These are phyloP conservation scores for Clavispora phyllophila DNA, from an alignment of 805 yeast species.

Conservation along the genomic window DNA sequence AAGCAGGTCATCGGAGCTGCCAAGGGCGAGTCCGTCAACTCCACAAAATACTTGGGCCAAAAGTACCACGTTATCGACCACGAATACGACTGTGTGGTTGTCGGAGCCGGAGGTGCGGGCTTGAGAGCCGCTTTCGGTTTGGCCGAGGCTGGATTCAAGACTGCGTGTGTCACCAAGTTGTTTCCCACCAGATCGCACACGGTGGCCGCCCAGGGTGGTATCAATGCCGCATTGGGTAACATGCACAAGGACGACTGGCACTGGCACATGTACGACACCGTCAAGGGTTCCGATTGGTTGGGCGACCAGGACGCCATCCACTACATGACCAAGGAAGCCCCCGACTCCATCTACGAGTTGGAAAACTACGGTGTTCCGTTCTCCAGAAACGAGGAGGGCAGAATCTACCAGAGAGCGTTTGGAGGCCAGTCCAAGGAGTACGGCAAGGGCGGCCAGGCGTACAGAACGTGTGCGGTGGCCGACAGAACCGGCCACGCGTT, in stretches of 20 bases:
- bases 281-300: slow-evolving; percentile 98
- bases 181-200: slow-evolving; percentile 99
- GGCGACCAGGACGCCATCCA: slow-evolving; percentile 99
- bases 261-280: slow-evolving; percentile 99
- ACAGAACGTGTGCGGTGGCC: slow-evolving; percentile 99
- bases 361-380: slow-evolving; percentile 99
- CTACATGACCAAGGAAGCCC: slow-evolving; percentile 98
- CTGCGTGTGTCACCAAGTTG: slow-evolving; percentile 94
- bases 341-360: slow-evolving; percentile 88
- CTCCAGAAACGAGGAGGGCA: slow-evolving; percentile 93
- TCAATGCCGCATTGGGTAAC: slow-evolving; percentile 97
- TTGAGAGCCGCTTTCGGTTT: slow-evolving; percentile 97
- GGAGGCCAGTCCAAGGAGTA: slow-evolving; percentile 95
- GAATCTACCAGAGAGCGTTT: slow-evolving; percentile 97
- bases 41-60: slow-evolving; percentile 42
- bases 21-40: slow-evolving; percentile 36
- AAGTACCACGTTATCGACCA: slow-evolving; percentile 94
- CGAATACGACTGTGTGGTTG: slow-evolving; percentile 95
- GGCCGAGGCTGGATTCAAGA: slow-evolving; percentile 94
- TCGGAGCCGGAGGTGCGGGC: slow-evolving; percentile 99
- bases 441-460: slow-evolving; percentile 99
- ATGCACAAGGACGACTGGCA: slow-evolving; percentile 99
- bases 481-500: slow-evolving; percentile 98
- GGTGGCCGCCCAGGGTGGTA: slow-evolving; percentile 99
- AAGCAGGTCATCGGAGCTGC: slow-evolving; percentile 34